Evolutionary conservation across 179 eudicot species (phyloP).

Genomic region (Beta macrorhiza): DNA sequence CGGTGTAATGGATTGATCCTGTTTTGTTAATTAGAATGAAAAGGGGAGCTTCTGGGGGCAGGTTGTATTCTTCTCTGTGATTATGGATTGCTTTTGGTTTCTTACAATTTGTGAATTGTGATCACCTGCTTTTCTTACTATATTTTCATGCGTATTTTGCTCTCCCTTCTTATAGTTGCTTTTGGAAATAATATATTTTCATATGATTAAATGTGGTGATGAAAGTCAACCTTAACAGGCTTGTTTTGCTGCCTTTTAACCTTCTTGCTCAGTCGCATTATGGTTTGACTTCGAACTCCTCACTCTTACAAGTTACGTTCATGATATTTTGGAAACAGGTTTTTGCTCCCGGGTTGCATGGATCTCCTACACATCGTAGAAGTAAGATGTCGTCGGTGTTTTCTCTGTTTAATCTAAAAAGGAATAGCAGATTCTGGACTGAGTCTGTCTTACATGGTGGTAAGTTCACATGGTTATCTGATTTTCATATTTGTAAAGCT

Average conservation of each 20-base stretch:
- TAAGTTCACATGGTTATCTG: conserved; percentile 30
- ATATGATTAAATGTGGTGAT: neutral
- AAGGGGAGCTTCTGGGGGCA: neutral
- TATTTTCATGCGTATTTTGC: neutral
- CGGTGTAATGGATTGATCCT: neutral
- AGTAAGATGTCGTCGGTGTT: conserved; percentile 67
- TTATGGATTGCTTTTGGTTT: neutral
- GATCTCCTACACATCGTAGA: conserved; percentile 46
- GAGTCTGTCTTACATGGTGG: conserved; percentile 81
- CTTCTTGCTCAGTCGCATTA: neutral
- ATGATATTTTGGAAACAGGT: conserved; percentile 30
- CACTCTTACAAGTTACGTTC: neutral
- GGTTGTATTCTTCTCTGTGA: neutral
- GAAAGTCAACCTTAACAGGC: neutral
- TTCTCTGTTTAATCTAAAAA: conserved; percentile 85
- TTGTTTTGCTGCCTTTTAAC: neutral
- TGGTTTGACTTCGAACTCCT: neutral
- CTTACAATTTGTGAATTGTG: neutral
- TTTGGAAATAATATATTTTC: neutral
- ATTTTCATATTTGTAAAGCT: neutral
- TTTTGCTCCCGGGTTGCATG: conserved; percentile 48
- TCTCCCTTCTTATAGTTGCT: conserved; percentile 3
- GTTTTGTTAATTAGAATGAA: neutral
- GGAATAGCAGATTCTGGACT: conserved; percentile 89
- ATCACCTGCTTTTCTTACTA: neutral